Evolutionary conservation across 139 green algal genomes (phyloP).

Genomic region (Micractinium conductrix): DNA sequence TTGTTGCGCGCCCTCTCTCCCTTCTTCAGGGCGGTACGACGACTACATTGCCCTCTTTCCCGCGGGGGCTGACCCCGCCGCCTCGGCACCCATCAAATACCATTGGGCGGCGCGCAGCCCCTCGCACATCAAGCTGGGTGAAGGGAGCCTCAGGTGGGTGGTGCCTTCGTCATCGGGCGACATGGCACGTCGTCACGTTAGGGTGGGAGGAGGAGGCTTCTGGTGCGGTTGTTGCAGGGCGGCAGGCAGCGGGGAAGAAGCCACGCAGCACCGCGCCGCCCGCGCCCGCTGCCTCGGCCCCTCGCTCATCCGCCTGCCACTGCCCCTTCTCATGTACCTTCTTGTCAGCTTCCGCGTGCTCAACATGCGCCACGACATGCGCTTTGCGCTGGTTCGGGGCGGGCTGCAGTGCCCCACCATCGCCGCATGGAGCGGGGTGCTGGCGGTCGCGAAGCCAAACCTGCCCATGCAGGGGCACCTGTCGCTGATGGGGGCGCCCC

Average conservation of each 20-base stretch:
- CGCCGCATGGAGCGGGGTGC: conserved; percentile 25
- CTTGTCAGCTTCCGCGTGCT: conserved; percentile 47
- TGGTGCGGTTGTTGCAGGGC: too few relatives aligned
- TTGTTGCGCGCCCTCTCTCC: background rate
- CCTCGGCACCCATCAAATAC: conserved; percentile 44
- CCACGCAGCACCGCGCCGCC: too few relatives aligned
- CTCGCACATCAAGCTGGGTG: conserved; percentile 15
- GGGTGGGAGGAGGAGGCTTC: too few relatives aligned
- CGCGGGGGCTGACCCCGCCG: conserved; percentile 9
- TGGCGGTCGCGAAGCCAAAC: conserved; percentile 16
- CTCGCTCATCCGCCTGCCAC: background rate
- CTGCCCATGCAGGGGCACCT: conserved; percentile 38
- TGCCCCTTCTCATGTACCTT: background rate
- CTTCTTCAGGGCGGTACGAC: conserved; percentile 17
- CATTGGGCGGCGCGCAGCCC: conserved; percentile 19
- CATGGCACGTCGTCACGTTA: too few relatives aligned
- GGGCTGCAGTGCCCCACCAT: conserved; percentile 41
- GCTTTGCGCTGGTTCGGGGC: conserved; percentile 39
- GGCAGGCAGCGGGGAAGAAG: too few relatives aligned
- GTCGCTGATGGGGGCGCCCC: conserved; percentile 17
- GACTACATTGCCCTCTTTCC: conserved; percentile 50
- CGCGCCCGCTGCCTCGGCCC: background rate
- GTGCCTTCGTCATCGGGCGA: too few relatives aligned
- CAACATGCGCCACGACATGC: conserved; percentile 43
- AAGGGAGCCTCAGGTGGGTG: background rate